Evolutionary conservation across 2,329 filamentous ascomycete species (phyloP).

Genomic region (Hymenoscyphus repandus): DNA sequence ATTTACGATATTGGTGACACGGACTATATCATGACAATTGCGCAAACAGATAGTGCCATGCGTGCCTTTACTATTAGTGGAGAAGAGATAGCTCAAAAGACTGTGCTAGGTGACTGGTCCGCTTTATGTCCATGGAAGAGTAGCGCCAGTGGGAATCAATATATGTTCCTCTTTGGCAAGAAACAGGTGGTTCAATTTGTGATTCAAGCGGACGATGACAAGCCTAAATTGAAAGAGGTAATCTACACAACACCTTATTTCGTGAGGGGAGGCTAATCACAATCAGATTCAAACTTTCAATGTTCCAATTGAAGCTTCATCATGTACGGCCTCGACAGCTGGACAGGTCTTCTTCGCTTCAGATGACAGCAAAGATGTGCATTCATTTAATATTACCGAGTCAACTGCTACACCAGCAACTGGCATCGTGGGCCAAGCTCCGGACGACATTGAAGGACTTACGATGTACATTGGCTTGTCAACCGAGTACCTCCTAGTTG

Average conservation of each 20-base stretch:
- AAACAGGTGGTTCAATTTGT: not conserved
- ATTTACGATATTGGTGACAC: not conserved
- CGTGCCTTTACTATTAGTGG: not conserved
- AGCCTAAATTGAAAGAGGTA: not conserved
- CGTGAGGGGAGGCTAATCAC: too few species aligned
- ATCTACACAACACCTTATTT: not conserved
- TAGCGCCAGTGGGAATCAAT: not conserved
- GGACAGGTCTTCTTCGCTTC: not conserved
- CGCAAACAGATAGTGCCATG: not conserved
- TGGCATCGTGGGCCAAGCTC: not conserved
- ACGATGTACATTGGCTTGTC: not conserved
- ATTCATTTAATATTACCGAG: not conserved
- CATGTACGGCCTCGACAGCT: not conserved
- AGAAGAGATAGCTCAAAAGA: not conserved
- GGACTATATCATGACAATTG: not conserved
- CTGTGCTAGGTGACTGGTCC: not conserved
- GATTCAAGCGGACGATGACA: not conserved
- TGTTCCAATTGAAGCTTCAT: not conserved
- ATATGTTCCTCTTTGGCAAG: not conserved
- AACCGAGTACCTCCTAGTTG: not conserved
- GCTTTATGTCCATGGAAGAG: constrained; percentile 3
- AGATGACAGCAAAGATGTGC: not conserved
- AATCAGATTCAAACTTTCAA: not conserved
- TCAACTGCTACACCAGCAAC: not conserved
- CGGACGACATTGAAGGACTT: not conserved